Percentiles rank a stretch among this genome's conserved stretches.
Evolutionary conservation across 106 monocot species (phyloP).

Genomic region (Iris macrosiphon): DNA sequence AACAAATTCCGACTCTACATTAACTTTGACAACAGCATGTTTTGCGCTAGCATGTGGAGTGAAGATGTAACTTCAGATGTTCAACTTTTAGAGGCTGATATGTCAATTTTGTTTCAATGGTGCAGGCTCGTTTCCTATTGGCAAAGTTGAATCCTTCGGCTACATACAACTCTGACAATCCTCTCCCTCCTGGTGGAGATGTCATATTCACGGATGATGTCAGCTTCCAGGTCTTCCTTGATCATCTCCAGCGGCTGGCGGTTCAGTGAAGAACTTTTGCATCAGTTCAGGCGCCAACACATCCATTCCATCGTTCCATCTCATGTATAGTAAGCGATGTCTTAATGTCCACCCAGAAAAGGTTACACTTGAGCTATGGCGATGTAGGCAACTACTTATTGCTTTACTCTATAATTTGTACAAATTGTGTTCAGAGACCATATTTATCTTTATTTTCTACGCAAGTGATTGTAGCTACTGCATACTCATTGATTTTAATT

Average conservation of each 20-base stretch:
- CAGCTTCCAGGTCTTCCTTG: slow-evolving; percentile 82
- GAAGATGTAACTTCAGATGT: too few species aligned
- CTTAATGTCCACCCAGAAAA: background rate
- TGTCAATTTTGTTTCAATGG: background rate
- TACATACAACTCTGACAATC: slow-evolving; percentile 63
- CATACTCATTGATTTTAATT: too few species aligned
- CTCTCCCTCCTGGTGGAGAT: slow-evolving; percentile 60
- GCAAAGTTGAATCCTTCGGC: slow-evolving; percentile 82
- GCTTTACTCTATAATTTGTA: too few species aligned
- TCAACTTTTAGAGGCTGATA: too few species aligned
- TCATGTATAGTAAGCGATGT: background rate
- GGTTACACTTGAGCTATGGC: too few species aligned
- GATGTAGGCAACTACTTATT: too few species aligned
- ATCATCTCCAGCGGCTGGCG: slow-evolving; percentile 68
- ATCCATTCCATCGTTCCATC: background rate
- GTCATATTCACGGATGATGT: slow-evolving; percentile 89
- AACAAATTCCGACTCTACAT: too few species aligned
- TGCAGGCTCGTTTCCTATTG: slow-evolving; percentile 74
- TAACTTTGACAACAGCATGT: too few species aligned
- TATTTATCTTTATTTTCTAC: too few species aligned
- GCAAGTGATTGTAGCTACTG: too few species aligned
- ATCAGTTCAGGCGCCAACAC: background rate
- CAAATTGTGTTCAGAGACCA: too few species aligned
- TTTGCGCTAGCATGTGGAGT: too few species aligned
- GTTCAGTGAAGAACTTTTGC: slow-evolving; percentile 33